Conservation (phyloP, 139 green algal species). For the Coelastrella sp. region DNA sequence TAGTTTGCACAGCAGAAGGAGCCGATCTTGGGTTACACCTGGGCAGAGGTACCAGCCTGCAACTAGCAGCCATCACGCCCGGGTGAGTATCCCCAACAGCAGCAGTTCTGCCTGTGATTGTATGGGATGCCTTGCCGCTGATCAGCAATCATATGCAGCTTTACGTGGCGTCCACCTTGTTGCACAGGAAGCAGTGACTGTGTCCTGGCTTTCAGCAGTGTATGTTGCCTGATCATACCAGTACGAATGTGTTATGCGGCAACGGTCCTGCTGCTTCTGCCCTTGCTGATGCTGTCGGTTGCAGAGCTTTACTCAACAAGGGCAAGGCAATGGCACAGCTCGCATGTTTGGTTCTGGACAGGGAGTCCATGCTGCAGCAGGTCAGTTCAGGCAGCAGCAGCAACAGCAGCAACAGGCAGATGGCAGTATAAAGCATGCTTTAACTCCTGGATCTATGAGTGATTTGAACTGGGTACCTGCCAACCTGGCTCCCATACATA, state of each 20-base stretch:
- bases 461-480: background rate
- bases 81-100: too few species aligned
- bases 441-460: background rate
- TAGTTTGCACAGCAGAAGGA: background rate
- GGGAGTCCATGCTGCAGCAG: constrained; percentile 1
- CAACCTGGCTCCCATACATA: constrained; percentile 23
- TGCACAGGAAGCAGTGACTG: background rate
- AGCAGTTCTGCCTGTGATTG: too few species aligned
- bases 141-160: too few species aligned
- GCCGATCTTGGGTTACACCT: background rate
- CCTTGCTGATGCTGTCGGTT: too few species aligned
- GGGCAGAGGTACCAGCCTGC: background rate
- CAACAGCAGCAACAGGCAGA: background rate
- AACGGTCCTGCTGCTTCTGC: too few species aligned
- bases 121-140: too few species aligned
- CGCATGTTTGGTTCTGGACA: constrained; percentile 19
- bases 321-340: background rate
- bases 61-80: background rate
- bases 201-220: too few species aligned
- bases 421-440: background rate
- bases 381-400: background rate
- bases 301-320: background rate
- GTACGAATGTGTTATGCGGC: background rate
- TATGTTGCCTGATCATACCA: too few species aligned
- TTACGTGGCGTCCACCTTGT: background rate